Base-by-base conservation (phyloP, 306 rosid species). In the Inga laurina region DNA sequence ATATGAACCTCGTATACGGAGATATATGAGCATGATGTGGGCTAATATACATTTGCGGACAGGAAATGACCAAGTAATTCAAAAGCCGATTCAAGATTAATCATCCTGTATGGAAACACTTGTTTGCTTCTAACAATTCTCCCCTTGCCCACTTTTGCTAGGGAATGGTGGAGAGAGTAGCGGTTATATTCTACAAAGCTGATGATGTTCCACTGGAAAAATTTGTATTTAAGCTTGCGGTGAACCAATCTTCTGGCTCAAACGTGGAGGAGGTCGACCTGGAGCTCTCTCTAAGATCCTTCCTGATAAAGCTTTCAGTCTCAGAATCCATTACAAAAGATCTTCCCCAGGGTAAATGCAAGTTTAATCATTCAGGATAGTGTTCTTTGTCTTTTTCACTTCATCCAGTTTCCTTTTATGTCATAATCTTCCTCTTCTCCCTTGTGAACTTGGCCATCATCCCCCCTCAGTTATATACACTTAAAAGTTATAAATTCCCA, bases 131-230 rank as follows among this genome's bases (percentile, higher is more conserved):
- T 57, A 35, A 66, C n/a, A 37, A 37, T 18, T 57, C 52, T 21
- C 56, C 56, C 59, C 35, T 75, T 70, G 32, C 70, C 32, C 87
- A 64, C 51, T 35, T 78, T 85, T 80, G 34, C 49, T 78, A 95
- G 98, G 98, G 94, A 52, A 57, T 91, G 84, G 97, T 96, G 72
- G 98, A 96, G 62, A 90, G 94, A 84, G 92, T 90, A 62, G 97
- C 90, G 34, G 94, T 96, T 79, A 87, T 91, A 76, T 91, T 94
- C 90, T 92, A 85, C 83, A 79, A 83, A 56, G 35, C 85, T 56
- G 90, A 89, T 14, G 61, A 86, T 49, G 75, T 85, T 81, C 94
- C 92, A 10, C 30, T 86, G 69, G 98, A 96, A 90, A 86, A 93
- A 84, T 96, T 92, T 79, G 76, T 90, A 75, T 96, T 92, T 90